These are phyloP conservation scores for Capsicum rhomboideum DNA, from an alignment of 257 asterid genomes.

Conservation along the genomic window DNA sequence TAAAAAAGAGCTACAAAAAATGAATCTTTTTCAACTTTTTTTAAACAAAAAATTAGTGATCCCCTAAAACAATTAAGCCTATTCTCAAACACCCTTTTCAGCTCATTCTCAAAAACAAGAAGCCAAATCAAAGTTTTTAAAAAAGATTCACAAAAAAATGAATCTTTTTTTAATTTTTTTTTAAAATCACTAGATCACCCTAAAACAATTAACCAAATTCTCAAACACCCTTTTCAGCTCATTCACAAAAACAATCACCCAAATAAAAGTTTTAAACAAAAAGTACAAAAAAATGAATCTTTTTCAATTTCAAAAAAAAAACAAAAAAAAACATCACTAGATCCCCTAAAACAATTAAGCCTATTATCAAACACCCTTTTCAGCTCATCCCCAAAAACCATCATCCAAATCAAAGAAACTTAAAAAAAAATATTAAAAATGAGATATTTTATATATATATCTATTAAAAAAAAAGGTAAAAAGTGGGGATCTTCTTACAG, in stretches of 20 bases:
- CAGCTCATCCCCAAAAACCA: not conserved
- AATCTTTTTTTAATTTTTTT: too few species aligned
- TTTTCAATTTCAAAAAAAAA: not conserved
- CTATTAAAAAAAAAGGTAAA: not conserved
- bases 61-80: not conserved
- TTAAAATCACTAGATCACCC: too few species aligned
- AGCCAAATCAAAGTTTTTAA: too few species aligned
- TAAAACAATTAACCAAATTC: not conserved
- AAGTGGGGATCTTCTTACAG: constrained; percentile 31
- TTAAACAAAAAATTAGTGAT: not conserved
- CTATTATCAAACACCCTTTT: not conserved
- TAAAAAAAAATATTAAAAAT: not conserved
- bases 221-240: not conserved
- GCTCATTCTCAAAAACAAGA: not conserved
- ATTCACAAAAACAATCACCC: not conserved
- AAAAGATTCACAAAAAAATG: too few species aligned
- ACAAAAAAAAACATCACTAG: not conserved
- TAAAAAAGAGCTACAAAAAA: not conserved
- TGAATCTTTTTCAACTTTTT: not conserved
- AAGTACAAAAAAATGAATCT: not conserved
- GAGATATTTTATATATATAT: not conserved
- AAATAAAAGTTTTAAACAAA: not conserved
- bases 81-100: not conserved
- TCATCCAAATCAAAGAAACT: not conserved
- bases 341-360: not conserved